Conservation (phyloP, 352 stramenopile species). For the Phytophthora gonapodyides region DNA sequence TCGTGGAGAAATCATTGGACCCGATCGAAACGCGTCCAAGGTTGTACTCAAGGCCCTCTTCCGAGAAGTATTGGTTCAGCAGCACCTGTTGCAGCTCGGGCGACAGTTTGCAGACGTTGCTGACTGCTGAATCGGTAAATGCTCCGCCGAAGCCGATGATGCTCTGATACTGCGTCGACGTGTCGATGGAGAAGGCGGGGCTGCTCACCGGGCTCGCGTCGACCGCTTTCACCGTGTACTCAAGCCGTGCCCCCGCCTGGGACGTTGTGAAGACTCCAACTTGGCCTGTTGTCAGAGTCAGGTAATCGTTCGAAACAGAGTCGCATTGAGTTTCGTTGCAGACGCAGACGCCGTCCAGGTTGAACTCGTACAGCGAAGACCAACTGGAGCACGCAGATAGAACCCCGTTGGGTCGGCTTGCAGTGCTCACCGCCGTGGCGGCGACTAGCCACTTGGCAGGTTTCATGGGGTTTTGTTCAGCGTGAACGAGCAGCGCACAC, state of each 20-base stretch:
- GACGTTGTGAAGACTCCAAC: constrained; percentile 44
- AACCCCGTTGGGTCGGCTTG: not conserved
- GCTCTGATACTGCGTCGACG: constrained; percentile 57
- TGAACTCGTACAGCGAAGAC: constrained; percentile 38
- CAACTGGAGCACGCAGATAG: not conserved
- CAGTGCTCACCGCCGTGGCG: not conserved
- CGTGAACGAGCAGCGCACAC: not conserved
- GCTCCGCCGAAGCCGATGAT: constrained; percentile 89
- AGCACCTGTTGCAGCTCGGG: constrained; percentile 54
- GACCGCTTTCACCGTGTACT: constrained; percentile 30
- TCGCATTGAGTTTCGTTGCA: constrained; percentile 39
- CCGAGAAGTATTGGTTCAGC: constrained; percentile 74
- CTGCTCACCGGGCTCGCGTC: constrained; percentile 18
- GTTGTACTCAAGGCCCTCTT: constrained; percentile 75
- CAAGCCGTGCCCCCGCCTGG: constrained; percentile 44
- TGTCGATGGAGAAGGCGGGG: constrained; percentile 46
- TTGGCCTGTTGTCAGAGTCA: constrained; percentile 32
- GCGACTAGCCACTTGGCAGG: constrained; percentile 19
- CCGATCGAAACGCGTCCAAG: constrained; percentile 81
- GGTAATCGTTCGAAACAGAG: constrained; percentile 31
- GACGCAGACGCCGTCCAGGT: constrained; percentile 47
- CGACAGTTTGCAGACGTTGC: constrained; percentile 74
- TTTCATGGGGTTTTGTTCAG: not conserved
- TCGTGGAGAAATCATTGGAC: constrained; percentile 82
- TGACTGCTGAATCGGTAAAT: constrained; percentile 84